Base-by-base conservation (phyloP, 768 basidiomycete species). In the Mycena capillaripes region DNA sequence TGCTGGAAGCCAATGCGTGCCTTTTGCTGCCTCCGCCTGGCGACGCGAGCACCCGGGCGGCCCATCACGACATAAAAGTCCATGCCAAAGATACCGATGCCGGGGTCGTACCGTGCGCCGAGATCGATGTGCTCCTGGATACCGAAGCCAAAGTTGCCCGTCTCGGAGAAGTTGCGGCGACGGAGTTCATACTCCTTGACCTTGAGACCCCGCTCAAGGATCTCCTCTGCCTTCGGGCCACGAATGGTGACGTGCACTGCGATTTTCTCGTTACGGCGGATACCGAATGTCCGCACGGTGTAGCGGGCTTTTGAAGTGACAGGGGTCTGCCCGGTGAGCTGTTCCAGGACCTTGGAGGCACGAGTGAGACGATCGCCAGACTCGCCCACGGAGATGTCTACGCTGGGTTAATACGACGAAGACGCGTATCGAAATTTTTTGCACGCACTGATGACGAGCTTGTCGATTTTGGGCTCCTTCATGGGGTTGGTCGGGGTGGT, bases 261-360 rank as follows among this genome's bases (percentile, higher is more conserved):
- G 82, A 99, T 99, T 91, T 99, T 99, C 88, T 99, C 97, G 89
- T 99, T 99, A 87, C 98, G 95, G 83, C 98, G 95, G 90, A 99
- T 99, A 81, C 95, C 94, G 88, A 99, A 99, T 58, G 95, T 94
- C 78, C 97, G 97, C 85, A 99, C 96, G 81, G 98, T 99, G 93
- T 97, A 99, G 77, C 98, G 95, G 74, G 97, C 98, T 90, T 99
- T 99, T 83, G 97, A 98, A 78, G 97, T 98, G 79, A 99, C 97
- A 81, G 97, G 97, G 57, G 97, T 95, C 89, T 99, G 97, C 79
- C 97, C 97, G 78, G 97, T 99, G 75, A 99, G 93, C 86, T 99
- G 97, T 86, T 99, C 97, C 79, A 99, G 89, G 78, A 99, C 97
- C 87, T 99, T 99, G 83, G 97, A 97, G 61, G 97, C 97, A 87